A percentile compares a stretch with the other conserved stretches of the same genome.
Evolutionary conservation across 1,284 basidiomycete species (phyloP).

Genomic region (Marasmius sp.): DNA sequence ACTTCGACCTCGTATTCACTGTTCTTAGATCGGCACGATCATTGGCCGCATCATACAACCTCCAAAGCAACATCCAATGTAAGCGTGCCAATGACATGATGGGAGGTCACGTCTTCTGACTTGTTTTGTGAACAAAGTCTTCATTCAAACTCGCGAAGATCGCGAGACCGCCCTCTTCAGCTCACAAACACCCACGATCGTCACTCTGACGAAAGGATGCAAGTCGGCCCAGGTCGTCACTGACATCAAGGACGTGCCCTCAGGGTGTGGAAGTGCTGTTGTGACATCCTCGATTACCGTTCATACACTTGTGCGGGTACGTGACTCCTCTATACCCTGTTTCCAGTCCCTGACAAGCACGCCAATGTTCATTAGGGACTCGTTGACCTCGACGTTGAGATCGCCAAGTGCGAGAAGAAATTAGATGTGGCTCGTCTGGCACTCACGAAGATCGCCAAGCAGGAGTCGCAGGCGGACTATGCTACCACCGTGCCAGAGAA

Average conservation of each 20-base stretch:
- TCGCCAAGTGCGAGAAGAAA: conserved; percentile 87
- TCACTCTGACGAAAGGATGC: conserved; percentile 88
- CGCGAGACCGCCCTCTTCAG: conserved; percentile 67
- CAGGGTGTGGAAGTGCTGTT: conserved; percentile 85
- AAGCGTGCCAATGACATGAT: conserved; percentile 21
- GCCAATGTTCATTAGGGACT: conserved; percentile 58
- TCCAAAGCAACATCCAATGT: conserved; percentile 89
- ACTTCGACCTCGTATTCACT: conserved; percentile 88
- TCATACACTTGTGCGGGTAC: conserved; percentile 82
- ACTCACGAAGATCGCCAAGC: conserved; percentile 75
- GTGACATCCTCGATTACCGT: conserved; percentile 77
- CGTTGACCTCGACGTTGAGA: conserved; percentile 82
- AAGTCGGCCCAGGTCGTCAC: conserved; percentile 68
- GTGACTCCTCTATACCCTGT: conserved; percentile 20
- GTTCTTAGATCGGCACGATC: conserved; percentile 82
- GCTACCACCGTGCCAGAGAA: conserved; percentile 75
- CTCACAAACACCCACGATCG: conserved; percentile 74
- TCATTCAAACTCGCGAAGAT: conserved; percentile 72
- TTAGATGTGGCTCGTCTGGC: conserved; percentile 68
- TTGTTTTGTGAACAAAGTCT: conserved; percentile 53
- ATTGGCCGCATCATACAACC: conserved; percentile 87
- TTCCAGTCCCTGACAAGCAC: too few species aligned
- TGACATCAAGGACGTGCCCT: conserved; percentile 65
- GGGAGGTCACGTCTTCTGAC: neutral
- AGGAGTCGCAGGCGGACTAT: conserved; percentile 77